Evolutionary conservation across 73 alveolate species (phyloP), one percentile per base, ranked within the genome.

Genomic region (Paramecium primaurelia): DNA sequence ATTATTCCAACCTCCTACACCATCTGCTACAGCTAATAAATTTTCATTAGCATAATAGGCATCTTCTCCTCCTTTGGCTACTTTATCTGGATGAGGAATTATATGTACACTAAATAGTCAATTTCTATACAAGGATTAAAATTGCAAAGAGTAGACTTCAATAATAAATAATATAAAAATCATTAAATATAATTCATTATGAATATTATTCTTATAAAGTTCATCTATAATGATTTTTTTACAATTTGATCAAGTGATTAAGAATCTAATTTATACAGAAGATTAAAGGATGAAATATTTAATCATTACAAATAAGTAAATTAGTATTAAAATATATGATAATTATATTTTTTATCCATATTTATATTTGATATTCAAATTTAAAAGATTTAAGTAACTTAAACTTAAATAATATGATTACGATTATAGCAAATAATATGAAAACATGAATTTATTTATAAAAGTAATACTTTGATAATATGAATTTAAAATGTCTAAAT

Each of bases 1-100:
- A 49, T 77, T 73, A 54, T 58, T 93, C 98, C 99, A 97, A 6
- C 97, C 98, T 51, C 99, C 98, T 1, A 96, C 98, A 40, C 99
- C 99, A 95, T 97, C 99, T 1, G 97, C 96, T 11, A 96, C 96
- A 0, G 97, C 97, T 51, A 96, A 26, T 34, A 95, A 51, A 16
- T 92, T 83, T 37, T 59, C 92, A 44, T 58, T 54, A 45, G 93
- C 95, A 32, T 37, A 77, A 86, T 84, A 92, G n/a, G 99, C 99
- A 92, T 96, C 99, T 84, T 96, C 99, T 49, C 97, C 97, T 36
- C 97, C 97, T 80, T 94, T 92, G 34, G 85, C 92, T 34, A 91
- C 86, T 68, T 96, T 96, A 64, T 95, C 96, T 26, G 93, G 94
- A 51, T 96, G 98, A n/a, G 97, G 98, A 38, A 89, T 94, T 18